A percentile compares a stretch with the other conserved stretches of the same genome.
Evolutionary conservation across 2,329 filamentous ascomycete genomes (phyloP).

Genomic region (Neocucurbitaria cava): DNA sequence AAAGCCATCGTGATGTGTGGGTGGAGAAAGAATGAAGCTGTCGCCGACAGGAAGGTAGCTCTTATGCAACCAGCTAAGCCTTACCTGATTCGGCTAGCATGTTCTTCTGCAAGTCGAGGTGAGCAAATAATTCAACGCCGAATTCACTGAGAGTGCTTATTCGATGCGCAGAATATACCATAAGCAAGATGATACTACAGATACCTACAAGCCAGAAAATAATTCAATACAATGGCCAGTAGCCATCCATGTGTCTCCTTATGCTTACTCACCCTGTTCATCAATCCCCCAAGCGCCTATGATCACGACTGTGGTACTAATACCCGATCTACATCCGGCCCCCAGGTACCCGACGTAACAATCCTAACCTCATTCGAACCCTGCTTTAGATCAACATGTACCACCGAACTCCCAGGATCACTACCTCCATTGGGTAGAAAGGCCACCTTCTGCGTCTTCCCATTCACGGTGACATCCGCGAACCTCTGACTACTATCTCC

Average conservation of each 20-base stretch:
- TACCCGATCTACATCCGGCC: slow-evolving; percentile 62
- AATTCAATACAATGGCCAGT: background rate
- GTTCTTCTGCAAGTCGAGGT: background rate
- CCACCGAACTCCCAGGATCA: slow-evolving; percentile 55
- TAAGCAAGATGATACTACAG: no score
- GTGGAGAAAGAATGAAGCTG: background rate
- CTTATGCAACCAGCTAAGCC: background rate
- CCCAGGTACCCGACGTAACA: slow-evolving; percentile 54
- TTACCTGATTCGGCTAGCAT: slow-evolving; percentile 1
- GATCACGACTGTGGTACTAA: slow-evolving; percentile 58
- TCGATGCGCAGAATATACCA: background rate
- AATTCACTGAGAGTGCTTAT: background rate
- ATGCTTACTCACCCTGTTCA: slow-evolving; percentile 2
- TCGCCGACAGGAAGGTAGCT: background rate
- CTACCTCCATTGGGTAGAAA: slow-evolving; percentile 61
- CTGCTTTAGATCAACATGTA: slow-evolving; percentile 58
- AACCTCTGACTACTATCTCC: slow-evolving; percentile 61
- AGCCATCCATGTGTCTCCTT: background rate
- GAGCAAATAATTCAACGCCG: background rate
- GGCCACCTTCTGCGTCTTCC: slow-evolving; percentile 57
- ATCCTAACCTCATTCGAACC: slow-evolving; percentile 61
- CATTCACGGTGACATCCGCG: slow-evolving; percentile 65
- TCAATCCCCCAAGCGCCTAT: background rate
- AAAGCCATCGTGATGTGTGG: background rate
- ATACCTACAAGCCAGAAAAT: background rate